Conservation (phyloP, 2,329 filamentous ascomycete species). For the Iodosphaeria phyllophila region DNA sequence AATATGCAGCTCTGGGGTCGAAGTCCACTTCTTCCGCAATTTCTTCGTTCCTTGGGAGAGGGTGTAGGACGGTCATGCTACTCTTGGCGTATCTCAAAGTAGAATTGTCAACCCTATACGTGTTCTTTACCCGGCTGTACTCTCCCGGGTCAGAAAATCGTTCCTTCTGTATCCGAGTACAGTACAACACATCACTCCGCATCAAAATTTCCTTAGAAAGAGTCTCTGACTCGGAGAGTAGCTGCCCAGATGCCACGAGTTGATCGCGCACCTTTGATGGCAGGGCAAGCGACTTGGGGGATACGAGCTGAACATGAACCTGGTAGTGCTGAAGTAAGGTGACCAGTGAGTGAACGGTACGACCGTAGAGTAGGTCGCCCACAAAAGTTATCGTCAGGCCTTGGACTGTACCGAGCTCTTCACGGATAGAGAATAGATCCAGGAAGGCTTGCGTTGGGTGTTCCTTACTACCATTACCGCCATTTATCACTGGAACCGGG, state of each 20-base stretch:
- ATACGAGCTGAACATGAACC: slow-evolving; percentile 80
- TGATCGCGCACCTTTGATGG: slow-evolving; percentile 57
- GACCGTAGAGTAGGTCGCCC: slow-evolving; percentile 82
- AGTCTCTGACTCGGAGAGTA: slow-evolving; percentile 55
- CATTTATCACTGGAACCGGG: slow-evolving; percentile 86
- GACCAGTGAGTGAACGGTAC: slow-evolving; percentile 86
- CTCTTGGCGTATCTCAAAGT: slow-evolving; percentile 81
- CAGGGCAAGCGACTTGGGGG: slow-evolving; percentile 60
- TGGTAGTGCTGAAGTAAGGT: slow-evolving; percentile 93
- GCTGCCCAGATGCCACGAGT: slow-evolving; percentile 55
- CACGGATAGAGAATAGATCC: slow-evolving; percentile 94
- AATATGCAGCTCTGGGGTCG: slow-evolving; percentile 92
- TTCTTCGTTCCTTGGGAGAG: slow-evolving; percentile 83
- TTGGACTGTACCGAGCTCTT: slow-evolving; percentile 89
- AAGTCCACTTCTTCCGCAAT: slow-evolving; percentile 93
- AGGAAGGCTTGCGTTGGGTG: slow-evolving; percentile 96
- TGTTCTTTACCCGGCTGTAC: slow-evolving; percentile 77
- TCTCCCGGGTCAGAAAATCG: slow-evolving; percentile 65
- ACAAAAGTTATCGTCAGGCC: slow-evolving; percentile 92
- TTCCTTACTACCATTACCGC: slow-evolving; percentile 87
- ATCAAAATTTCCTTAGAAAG: slow-evolving; percentile 78
- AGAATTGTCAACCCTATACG: slow-evolving; percentile 77
- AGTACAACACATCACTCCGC: slow-evolving; percentile 83
- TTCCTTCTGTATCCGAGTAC: slow-evolving; percentile 92
- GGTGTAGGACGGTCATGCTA: slow-evolving; percentile 90